These are phyloP conservation scores for Cladosporium sp. DNA, from an alignment of 2,329 filamentous ascomycete species.

Conservation along the genomic window DNA sequence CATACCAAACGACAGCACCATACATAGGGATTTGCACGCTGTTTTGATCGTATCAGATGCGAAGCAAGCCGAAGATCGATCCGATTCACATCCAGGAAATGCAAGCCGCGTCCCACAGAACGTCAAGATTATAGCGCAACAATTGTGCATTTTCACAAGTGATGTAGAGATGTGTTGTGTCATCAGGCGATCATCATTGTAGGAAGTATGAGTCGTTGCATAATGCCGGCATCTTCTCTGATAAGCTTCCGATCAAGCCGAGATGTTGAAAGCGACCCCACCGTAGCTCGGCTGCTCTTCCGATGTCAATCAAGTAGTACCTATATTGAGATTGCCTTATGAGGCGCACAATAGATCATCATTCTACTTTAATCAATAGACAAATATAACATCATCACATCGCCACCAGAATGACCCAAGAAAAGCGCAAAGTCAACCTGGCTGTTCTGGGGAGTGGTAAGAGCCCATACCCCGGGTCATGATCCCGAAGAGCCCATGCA, in stretches of 20 bases:
- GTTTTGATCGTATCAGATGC: background rate
- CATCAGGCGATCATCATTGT: background rate
- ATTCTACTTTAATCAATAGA: background rate
- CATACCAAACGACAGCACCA: background rate
- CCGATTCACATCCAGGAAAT: background rate
- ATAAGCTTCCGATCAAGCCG: conserved; percentile 1
- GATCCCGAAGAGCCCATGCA: background rate
- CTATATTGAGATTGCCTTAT: background rate
- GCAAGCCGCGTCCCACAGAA: too few species aligned
- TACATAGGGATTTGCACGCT: background rate
- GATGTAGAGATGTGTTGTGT: background rate
- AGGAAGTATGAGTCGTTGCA: too few species aligned
- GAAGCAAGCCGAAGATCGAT: background rate
- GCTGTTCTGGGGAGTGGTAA: conserved; percentile 15
- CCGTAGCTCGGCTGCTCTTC: background rate
- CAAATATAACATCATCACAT: background rate
- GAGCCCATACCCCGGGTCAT: background rate
- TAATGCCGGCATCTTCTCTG: too few species aligned
- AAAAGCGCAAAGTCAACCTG: background rate
- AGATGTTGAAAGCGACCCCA: background rate
- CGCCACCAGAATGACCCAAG: background rate
- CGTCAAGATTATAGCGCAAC: background rate
- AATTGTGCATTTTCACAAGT: background rate
- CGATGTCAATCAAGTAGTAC: background rate
- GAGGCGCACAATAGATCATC: background rate